Percentiles rank a stretch among this genome's conserved stretches.
Evolutionary conservation across 169 alveolate species (phyloP).

Genomic region (Theileria luwenshuni): DNA sequence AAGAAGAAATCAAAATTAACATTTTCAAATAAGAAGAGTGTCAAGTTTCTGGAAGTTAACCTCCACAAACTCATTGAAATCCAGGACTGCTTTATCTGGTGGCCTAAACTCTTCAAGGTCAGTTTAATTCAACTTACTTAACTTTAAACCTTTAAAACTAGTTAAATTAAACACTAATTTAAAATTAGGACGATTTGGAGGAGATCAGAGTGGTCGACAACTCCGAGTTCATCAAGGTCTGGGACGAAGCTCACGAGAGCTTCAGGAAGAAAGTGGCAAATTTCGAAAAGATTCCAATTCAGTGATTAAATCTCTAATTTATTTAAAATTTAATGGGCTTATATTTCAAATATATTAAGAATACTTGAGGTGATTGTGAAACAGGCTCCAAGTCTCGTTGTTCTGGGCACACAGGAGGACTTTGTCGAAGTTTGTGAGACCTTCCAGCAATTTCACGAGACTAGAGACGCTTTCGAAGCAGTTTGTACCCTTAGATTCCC

Average conservation of each 20-base stretch:
- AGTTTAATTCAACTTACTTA: no score
- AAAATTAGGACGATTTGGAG: conserved; percentile 47
- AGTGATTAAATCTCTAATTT: no score
- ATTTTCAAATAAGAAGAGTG: conserved; percentile 27
- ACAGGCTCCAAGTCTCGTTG: conserved; percentile 1
- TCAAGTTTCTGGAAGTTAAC: conserved; percentile 41
- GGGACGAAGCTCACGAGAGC: conserved; percentile 63
- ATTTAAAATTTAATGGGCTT: not conserved
- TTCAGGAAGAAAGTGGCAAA: conserved; percentile 40
- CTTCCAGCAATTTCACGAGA: no score
- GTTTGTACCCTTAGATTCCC: no score
- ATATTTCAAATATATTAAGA: not conserved
- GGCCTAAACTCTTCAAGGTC: conserved; percentile 70
- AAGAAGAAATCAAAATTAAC: not conserved
- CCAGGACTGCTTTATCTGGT: conserved; percentile 58
- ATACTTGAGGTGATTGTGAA: conserved; percentile 7
- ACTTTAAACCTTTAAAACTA: no score
- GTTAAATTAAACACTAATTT: not conserved
- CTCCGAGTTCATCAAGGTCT: conserved; percentile 40
- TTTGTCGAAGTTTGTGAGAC: conserved; percentile 5
- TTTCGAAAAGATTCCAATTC: conserved; percentile 48
- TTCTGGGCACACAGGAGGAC: conserved; percentile 7
- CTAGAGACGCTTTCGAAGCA: no score
- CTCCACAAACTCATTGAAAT: conserved; percentile 41
- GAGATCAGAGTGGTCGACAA: conserved; percentile 20